Evolutionary conservation across 2,329 filamentous ascomycete genomes (phyloP).

Genomic region (Eurotiales sp.): DNA sequence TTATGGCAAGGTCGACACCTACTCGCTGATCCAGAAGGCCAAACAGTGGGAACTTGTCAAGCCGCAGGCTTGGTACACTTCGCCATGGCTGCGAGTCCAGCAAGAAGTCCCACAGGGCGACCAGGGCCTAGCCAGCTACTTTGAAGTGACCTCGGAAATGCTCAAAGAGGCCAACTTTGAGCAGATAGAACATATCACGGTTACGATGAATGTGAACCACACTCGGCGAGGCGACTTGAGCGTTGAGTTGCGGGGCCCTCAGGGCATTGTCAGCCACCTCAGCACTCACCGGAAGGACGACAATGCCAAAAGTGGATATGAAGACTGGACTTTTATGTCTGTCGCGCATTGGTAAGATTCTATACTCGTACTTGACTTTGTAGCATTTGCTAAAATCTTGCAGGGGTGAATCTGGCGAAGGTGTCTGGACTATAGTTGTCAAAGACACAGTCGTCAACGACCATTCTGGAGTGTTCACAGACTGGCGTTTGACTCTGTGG

Average conservation of each 20-base stretch:
- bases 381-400: constrained; percentile 3
- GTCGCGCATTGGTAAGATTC: constrained; percentile 81
- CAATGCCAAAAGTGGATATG: constrained; percentile 64
- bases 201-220: constrained; percentile 96
- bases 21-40: constrained; percentile 75
- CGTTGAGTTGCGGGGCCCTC: constrained; percentile 83
- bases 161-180: constrained; percentile 78
- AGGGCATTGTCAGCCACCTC: constrained; percentile 77
- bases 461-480: constrained; percentile 71
- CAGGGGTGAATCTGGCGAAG: constrained; percentile 82
- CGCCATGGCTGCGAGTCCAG: constrained; percentile 89
- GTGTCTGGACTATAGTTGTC: constrained; percentile 86
- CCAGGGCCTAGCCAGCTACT: constrained; percentile 71
- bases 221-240: constrained; percentile 84
- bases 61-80: constrained; percentile 91
- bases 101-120: constrained; percentile 80
- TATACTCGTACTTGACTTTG: background rate
- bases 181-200: constrained; percentile 86
- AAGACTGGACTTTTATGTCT: constrained; percentile 98
- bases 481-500: constrained; percentile 95
- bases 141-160: constrained; percentile 78
- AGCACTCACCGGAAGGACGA: constrained; percentile 72
- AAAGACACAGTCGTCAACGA: constrained; percentile 80
- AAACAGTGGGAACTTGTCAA: constrained; percentile 86
- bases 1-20: constrained; percentile 92